Evolutionary conservation across 345 rosid genomes (phyloP), one percentile per base, ranked within the genome.

Genomic region (Fremontodendron californicum): DNA sequence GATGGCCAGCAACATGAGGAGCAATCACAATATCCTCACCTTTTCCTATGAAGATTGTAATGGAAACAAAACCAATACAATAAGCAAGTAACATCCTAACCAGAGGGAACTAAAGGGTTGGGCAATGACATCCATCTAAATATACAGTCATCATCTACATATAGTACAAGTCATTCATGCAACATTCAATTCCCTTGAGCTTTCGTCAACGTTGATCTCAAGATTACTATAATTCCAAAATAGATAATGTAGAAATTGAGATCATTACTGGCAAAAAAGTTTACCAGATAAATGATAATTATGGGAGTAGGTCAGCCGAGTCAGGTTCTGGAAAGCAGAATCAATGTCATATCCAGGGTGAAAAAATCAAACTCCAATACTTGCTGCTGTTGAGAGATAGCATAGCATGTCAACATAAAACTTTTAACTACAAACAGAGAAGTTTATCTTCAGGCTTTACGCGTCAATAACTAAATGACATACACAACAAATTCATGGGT

Each of bases 11-110:
- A 62, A 82, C 94, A 81, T 96, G 98, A 25, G 99, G 99, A 57
- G 97, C 86, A 80, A 96, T 89, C 29, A 96, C 99, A 85, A 96
- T 93, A 39, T 97, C 98, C 82, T 96, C 99, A 67, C 98, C 99
- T 84, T 92, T 93, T 42, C 98, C 99, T 96, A 79, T 13, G 4
- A 49, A 33, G 27, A 73, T 71, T 60, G 43, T 25, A 39, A 42
- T 39, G 1, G 52, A 23, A 68, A 12, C 37, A 71, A 76, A 73
- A 42, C 39, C 29, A 73, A 42, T 15, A 43, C 2, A 79, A 49
- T 5, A 33, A 71, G 75, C 25, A n/a, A 63, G 21, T 11, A 29
- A 27, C n/a, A 6, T 62, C 40, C 46, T 29, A 23, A 35, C 31
- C 19, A 15, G n/a, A 48, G 3, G 18, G 43, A 61, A 27, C 7